These are phyloP conservation scores for Podaxis sp. DNA, from an alignment of 768 basidiomycete species.

Conservation along the genomic window DNA sequence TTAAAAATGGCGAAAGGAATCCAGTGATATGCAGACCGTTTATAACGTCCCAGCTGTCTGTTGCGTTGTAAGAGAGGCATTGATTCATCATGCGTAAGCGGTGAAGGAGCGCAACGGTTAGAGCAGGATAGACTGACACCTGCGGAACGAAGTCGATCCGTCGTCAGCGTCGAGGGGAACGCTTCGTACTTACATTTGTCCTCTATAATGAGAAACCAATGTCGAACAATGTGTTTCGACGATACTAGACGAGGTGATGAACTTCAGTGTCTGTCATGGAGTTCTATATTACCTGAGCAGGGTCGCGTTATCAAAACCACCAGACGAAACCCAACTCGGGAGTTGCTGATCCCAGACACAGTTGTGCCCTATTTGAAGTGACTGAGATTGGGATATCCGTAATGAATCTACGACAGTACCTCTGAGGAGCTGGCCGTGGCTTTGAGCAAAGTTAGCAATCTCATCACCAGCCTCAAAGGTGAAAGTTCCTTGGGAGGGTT, in stretches of 20 bases:
- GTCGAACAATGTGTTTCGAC: slow-evolving; percentile 43
- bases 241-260: slow-evolving; percentile 25
- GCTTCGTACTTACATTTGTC: slow-evolving; percentile 38
- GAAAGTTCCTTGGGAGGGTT: slow-evolving; percentile 47
- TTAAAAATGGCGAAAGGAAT: background rate
- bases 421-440: slow-evolving; percentile 45
- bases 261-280: background rate
- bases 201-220: slow-evolving; percentile 52
- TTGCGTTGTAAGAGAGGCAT: background rate
- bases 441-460: slow-evolving; percentile 44
- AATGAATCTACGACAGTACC: slow-evolving; percentile 25
- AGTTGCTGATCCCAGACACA: slow-evolving; percentile 56
- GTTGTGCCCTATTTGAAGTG: slow-evolving; percentile 35
- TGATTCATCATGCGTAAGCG: background rate
- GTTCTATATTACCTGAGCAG: slow-evolving; percentile 24
- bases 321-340: slow-evolving; percentile 48
- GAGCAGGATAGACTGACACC: slow-evolving; percentile 16
- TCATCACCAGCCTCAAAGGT: slow-evolving; percentile 47
- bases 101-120: background rate
- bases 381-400: background rate
- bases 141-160: background rate
- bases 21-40: slow-evolving; percentile 34
- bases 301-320: slow-evolving; percentile 38
- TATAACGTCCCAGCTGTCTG: slow-evolving; percentile 53
- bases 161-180: background rate